A percentile compares a stretch with the other conserved stretches of the same genome.
Evolutionary conservation across 2,329 filamentous ascomycete genomes (phyloP).

Genomic region (Harringtonia aguacate): DNA sequence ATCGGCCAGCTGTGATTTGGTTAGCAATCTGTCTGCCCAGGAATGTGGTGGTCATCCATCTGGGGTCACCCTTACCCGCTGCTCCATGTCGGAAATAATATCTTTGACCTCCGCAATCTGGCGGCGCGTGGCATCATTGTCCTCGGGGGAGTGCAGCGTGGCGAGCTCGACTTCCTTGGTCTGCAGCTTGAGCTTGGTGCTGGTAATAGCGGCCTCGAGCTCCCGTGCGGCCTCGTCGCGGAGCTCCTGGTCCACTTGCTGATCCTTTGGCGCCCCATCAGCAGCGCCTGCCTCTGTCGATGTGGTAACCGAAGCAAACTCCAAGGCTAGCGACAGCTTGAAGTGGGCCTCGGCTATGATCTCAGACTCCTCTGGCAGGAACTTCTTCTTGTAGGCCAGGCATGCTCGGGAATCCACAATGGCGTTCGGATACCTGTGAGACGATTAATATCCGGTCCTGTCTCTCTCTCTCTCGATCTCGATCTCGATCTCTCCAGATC

Average conservation of each 20-base stretch:
- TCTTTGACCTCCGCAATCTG: slow-evolving; percentile 66
- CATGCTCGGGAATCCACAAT: slow-evolving; percentile 72
- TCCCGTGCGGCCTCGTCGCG: slow-evolving; percentile 61
- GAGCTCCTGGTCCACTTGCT: slow-evolving; percentile 55
- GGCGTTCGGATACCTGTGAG: slow-evolving; percentile 63
- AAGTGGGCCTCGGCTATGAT: slow-evolving; percentile 91
- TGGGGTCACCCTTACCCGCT: slow-evolving; percentile 58
- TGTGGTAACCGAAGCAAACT: slow-evolving; percentile 75
- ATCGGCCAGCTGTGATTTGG: slow-evolving; percentile 47
- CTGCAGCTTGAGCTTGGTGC: slow-evolving; percentile 59
- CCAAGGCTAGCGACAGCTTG: slow-evolving; percentile 88
- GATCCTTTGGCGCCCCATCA: slow-evolving; percentile 34
- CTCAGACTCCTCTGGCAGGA: slow-evolving; percentile 72
- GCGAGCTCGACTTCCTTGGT: slow-evolving; percentile 58
- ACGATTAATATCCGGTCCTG: background rate
- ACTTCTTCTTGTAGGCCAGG: slow-evolving; percentile 64
- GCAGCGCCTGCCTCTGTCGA: slow-evolving; percentile 22
- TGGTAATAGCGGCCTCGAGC: slow-evolving; percentile 63
- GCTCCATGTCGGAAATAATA: slow-evolving; percentile 68
- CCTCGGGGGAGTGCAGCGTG: slow-evolving; percentile 51
- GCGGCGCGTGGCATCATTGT: slow-evolving; percentile 51
- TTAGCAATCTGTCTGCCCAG: too few relatives aligned
- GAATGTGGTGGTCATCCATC: too few relatives aligned
- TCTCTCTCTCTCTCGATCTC: background rate
- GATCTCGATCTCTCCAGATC: background rate